phyloP scores from a whole-genome alignment of 345 rosid genomes.

The Carallia pectinifolia region DNA sequence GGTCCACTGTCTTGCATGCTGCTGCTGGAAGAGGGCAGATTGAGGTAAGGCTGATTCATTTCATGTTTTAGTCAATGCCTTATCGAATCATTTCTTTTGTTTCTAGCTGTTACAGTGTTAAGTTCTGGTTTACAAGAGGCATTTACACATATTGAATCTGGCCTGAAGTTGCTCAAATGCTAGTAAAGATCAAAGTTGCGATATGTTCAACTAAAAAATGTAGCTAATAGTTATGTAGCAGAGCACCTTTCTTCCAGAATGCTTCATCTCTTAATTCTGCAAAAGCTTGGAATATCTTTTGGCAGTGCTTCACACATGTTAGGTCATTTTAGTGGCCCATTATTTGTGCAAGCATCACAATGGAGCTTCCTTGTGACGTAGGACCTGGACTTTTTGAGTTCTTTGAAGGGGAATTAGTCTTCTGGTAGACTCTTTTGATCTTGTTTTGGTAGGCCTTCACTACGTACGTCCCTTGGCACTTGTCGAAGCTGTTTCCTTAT shows the following conservation, averaged over 20 bases:
- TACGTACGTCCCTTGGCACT: neutral
- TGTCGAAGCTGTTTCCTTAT: neutral
- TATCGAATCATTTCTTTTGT: neutral
- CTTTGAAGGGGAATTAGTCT: neutral
- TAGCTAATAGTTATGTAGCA: neutral
- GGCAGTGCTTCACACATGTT: neutral
- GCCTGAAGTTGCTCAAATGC: neutral
- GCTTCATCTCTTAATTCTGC: neutral
- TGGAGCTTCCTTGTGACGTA: neutral
- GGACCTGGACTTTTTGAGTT: neutral
- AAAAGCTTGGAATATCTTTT: neutral
- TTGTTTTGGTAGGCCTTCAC: neutral
- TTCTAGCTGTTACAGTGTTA: neutral
- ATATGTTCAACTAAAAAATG: neutral
- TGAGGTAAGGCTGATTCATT: constrained; percentile 43
- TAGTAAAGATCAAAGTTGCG: neutral
- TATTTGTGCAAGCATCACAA: too few species aligned
- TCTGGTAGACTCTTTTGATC: neutral
- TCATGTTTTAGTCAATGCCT: neutral
- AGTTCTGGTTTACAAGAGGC: neutral
- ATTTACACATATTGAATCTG: neutral
- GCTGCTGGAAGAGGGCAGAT: constrained; percentile 84
- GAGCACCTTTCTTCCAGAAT: neutral
- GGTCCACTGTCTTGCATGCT: constrained; percentile 73
- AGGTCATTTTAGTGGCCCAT: neutral